A percentile compares a stretch with the other conserved stretches of the same genome.
phyloP scores from a whole-genome alignment of 1,284 basidiomycete species.

The Sporisorium graminicola region DNA sequence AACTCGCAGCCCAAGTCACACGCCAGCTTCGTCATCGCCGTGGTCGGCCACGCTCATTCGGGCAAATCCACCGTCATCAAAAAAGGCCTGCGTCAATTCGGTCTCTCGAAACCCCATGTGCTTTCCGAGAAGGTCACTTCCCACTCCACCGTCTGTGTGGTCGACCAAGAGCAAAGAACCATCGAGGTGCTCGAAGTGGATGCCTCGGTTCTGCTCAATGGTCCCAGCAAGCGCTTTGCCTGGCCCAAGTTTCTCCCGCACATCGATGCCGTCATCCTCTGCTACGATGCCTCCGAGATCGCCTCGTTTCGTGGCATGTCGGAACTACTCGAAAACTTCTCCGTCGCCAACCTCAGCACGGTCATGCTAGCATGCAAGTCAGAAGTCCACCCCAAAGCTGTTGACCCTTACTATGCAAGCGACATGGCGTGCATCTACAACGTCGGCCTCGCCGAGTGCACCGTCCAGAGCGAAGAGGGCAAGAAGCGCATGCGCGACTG shows the following conservation, averaged over 20 bases:
- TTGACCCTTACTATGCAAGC: slow-evolving; percentile 65
- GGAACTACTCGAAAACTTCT: slow-evolving; percentile 63
- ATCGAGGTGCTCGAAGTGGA: slow-evolving; percentile 67
- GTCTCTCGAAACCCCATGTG: slow-evolving; percentile 59
- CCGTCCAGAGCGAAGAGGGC: slow-evolving; percentile 62
- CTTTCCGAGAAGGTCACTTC: slow-evolving; percentile 63
- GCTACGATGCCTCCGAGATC: slow-evolving; percentile 64
- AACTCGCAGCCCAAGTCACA: slow-evolving; percentile 58
- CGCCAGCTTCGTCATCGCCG: slow-evolving; percentile 64
- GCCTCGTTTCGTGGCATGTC: slow-evolving; percentile 65
- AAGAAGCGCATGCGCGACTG: slow-evolving; percentile 67
- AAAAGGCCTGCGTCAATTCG: slow-evolving; percentile 64
- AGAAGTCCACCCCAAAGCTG: slow-evolving; percentile 59
- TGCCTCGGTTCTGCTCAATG: slow-evolving; percentile 59
- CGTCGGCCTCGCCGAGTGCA: slow-evolving; percentile 65
- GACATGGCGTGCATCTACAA: slow-evolving; percentile 66
- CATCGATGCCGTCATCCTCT: slow-evolving; percentile 65
- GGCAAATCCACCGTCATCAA: slow-evolving; percentile 66
- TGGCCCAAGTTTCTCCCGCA: slow-evolving; percentile 64
- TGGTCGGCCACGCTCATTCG: slow-evolving; percentile 57
- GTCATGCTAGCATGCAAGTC: slow-evolving; percentile 68
- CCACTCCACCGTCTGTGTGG: slow-evolving; percentile 63
- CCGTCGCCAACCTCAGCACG: slow-evolving; percentile 55
- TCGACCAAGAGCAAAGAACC: slow-evolving; percentile 62
- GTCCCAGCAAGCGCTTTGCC: slow-evolving; percentile 59